Evolutionary conservation across 2,329 filamentous ascomycete genomes (phyloP), one percentile per base, ranked within the genome.

Genomic region (Aureobasidium sp.): DNA sequence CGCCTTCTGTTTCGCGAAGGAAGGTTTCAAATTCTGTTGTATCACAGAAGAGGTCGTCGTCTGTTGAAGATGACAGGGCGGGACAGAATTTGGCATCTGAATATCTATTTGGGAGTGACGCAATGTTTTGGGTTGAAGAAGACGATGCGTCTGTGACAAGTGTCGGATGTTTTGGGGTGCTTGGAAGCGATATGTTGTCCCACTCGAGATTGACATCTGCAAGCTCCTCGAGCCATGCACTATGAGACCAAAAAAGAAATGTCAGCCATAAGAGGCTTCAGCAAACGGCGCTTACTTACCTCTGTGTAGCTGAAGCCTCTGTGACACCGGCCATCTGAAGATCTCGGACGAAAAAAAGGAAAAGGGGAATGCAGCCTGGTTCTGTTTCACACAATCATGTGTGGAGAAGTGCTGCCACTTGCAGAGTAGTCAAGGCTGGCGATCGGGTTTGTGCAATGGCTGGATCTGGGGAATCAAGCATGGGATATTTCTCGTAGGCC

Each of bases 161-260:
- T 27, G 3, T 32, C 15, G 26, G 26, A 7, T 17, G 26, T n/a
- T 26, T 20, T 6, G 44, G 57, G n/a, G 57, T 60, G 17, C 34
- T 51, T 29, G 46, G 46, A 17, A 36, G 46, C 20, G 57, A 60
- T 20, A 60, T 60, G 34, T 17, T 46, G 44, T 60, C 46, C 57
- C 44, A 60, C 5, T 41, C 34, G n/a, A 27, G 29, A 9, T 51
- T 37, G 39, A 50, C 37, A 26, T 60, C 46, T 51, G 57, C 57
- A 51, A 60, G 57, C 36, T 60, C 36, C 3, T 60, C 57, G 12
- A 60, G 57, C 57, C 57, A 60, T 50, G 24, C 44, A 17, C 57
- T 60, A 26, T 12, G 43, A 17, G 5, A n/a, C 6, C 44, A 5
- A 20, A 41, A 32, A 6, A 29, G n/a, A 24, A 10, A 5, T 36